Evolutionary conservation across 306 rosid species (phyloP), one percentile per base, ranked within the genome.

Genomic region (Dalbergia cochinchinensis): DNA sequence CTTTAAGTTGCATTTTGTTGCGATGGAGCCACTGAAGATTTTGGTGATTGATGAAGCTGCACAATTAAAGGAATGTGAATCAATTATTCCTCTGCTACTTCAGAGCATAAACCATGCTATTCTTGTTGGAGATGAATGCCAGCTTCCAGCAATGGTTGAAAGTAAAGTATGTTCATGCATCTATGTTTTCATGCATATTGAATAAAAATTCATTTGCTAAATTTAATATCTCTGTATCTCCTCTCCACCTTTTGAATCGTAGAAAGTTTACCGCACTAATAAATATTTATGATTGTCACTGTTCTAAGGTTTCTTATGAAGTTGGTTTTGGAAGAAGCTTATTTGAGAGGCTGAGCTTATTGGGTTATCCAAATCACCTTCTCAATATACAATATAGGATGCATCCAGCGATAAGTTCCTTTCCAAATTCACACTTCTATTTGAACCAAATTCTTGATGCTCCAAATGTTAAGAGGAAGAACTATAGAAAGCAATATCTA

Each of bases 41-140:
- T 80, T 93, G 65, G 90, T 91, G 20, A 87, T 93, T 75, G 98
- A 93, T 60, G 98, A 93, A 88, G 98, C 97, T 47, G 94, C 97
- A 22, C 97, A 91, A 22, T 42, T 93, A 59, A 91, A 82, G 71
- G 98, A 91, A 83, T 91, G 97, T 8, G 98, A 93, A 72, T 93
- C 97, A 37, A 15, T 79, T 26, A 93, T 91, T 66, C 91, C 97
- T 55, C 69, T 93, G 12, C 97, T 80, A 54, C 89, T 93, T 83
- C 88, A 77, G 0, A 80, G 76, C 54, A 60, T 91, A 63, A 82
- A 75, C 70, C 93, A 86, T 74, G 97, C 79, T 13, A 74, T 93
- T 78, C 92, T 93, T 77, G 88, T 91, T 22, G 98, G 98, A 39
- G 98, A 93, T 80, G 98, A 90, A 81, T 34, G 80, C 58, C 98